Conservation (phyloP, 768 basidiomycete species). For the Lactarius indigo region DNA sequence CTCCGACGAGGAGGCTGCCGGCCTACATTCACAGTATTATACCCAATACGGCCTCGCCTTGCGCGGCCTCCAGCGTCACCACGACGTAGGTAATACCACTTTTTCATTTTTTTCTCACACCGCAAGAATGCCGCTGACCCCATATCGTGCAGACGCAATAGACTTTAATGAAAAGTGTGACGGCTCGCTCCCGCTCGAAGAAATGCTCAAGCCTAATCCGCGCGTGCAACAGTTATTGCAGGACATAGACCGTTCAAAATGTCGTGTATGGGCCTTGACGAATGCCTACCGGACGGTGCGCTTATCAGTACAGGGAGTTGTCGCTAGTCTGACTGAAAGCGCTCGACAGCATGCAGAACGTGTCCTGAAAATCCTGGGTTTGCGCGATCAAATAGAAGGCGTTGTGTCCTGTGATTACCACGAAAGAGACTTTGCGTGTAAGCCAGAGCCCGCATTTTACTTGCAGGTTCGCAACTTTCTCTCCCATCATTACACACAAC, state of each 20-base stretch:
- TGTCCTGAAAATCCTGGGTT: constrained; percentile 67
- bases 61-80: constrained; percentile 71
- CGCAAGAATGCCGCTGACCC: background rate
- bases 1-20: constrained; percentile 62
- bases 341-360: constrained; percentile 68
- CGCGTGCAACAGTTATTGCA: constrained; percentile 60
- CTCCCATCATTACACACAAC: background rate
- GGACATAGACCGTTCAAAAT: constrained; percentile 75
- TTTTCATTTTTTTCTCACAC: background rate
- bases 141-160: constrained; percentile 56
- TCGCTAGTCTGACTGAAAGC: background rate
- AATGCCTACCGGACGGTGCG: constrained; percentile 76
- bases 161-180: constrained; percentile 86
- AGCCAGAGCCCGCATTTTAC: constrained; percentile 76
- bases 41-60: constrained; percentile 79
- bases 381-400: constrained; percentile 70
- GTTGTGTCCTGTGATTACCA: constrained; percentile 78
- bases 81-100: constrained; percentile 57
- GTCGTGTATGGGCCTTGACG: constrained; percentile 80
- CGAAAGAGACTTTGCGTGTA: constrained; percentile 65
- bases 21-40: constrained; percentile 70
- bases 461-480: constrained; percentile 41
- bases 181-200: constrained; percentile 76
- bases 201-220: constrained; percentile 67
- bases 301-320: background rate